Conservation (phyloP, 495 filamentous ascomycete species). For the Aspergillus homomorphus region DNA sequence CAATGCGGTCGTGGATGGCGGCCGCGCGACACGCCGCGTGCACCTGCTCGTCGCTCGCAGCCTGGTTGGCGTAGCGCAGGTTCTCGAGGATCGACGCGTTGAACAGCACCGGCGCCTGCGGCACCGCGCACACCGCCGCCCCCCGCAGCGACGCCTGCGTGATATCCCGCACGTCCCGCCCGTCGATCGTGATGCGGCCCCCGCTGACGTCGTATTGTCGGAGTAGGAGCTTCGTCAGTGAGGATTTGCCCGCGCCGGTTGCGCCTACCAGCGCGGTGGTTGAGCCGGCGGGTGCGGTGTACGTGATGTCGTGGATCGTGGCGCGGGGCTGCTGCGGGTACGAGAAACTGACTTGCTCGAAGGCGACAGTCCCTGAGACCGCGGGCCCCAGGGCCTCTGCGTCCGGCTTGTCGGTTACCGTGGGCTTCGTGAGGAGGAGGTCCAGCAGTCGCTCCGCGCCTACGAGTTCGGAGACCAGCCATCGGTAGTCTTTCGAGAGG, state of each 20-base stretch:
- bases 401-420: constrained; percentile 52
- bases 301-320: constrained; percentile 7
- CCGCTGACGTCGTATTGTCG: constrained; percentile 63
- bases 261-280: constrained; percentile 76
- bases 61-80: not conserved
- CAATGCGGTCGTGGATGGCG: not conserved
- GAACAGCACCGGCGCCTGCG: not conserved
- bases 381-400: constrained; percentile 47
- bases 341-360: not conserved
- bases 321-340: not conserved
- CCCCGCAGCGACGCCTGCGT: not conserved
- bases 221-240: constrained; percentile 67
- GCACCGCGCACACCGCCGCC: not conserved
- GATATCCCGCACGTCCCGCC: not conserved
- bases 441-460: constrained; percentile 24
- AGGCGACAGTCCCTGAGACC: not conserved
- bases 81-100: not conserved
- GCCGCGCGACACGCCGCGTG: not conserved
- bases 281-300: constrained; percentile 50
- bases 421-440: constrained; percentile 53
- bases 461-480: constrained; percentile 19
- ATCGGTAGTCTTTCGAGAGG: constrained; percentile 18
- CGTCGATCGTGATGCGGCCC: not conserved
- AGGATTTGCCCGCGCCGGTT: constrained; percentile 75
- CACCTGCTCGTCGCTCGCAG: not conserved